Conservation (phyloP, 257 asterid species). For the Eustoma russellianum region DNA sequence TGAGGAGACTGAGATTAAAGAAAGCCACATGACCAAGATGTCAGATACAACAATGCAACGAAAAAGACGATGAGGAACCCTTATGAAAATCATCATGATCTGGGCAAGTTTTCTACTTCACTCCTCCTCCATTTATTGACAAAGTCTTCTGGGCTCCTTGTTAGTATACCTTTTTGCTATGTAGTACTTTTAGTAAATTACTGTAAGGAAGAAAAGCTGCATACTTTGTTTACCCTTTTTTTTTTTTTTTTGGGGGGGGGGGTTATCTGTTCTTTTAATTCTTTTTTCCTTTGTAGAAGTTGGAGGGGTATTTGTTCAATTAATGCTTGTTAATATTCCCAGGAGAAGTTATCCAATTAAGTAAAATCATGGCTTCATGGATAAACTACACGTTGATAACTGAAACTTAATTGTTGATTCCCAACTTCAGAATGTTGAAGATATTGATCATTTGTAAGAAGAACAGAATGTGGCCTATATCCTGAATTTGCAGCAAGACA, state of each 20-base stretch:
- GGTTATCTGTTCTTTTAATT: neutral
- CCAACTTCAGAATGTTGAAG: conserved; percentile 86
- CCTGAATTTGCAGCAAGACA: conserved; percentile 90
- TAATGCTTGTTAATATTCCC: too few species aligned
- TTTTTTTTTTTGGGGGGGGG: too few species aligned
- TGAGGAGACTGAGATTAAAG: conserved; percentile 31
- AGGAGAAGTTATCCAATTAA: conserved; percentile 7
- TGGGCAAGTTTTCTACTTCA: conserved; percentile 34
- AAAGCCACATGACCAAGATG: conserved; percentile 25
- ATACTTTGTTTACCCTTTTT: neutral
- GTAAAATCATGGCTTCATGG: conserved; percentile 36
- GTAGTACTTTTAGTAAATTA: neutral
- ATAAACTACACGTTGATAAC: conserved; percentile 88
- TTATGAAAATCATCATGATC: conserved; percentile 83
- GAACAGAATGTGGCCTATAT: conserved; percentile 62
- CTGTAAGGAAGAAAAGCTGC: neutral
- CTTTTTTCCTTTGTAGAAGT: neutral
- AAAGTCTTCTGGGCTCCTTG: neutral
- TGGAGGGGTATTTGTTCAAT: too few species aligned
- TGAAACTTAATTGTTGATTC: conserved; percentile 80
- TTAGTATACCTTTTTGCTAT: neutral
- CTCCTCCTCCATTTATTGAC: neutral
- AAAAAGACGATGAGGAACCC: conserved; percentile 92
- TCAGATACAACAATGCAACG: conserved; percentile 75
- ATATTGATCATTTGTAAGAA: conserved; percentile 68